Evolutionary conservation across 345 rosid genomes (phyloP).

Genomic region (Angophora floribunda): DNA sequence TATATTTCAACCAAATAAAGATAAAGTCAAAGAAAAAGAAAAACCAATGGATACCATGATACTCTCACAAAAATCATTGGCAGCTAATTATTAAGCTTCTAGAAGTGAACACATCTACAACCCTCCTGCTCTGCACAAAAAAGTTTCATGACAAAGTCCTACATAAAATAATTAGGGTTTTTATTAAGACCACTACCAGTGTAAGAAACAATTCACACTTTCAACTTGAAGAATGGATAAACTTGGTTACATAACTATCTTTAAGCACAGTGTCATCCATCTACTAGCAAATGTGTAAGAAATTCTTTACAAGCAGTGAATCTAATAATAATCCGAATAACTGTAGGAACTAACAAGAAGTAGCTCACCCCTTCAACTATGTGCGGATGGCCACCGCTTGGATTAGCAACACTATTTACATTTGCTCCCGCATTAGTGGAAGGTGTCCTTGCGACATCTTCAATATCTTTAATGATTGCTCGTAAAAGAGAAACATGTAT

Average conservation of each 20-base stretch:
- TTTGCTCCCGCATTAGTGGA: slow-evolving; percentile 49
- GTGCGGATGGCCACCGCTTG: slow-evolving; percentile 83
- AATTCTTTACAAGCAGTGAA: background rate
- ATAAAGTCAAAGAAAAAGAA: background rate
- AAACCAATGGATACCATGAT: background rate
- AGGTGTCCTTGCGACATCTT: slow-evolving; percentile 61
- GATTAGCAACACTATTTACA: slow-evolving; percentile 55
- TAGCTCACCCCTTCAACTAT: slow-evolving; percentile 80
- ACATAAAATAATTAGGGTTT: background rate
- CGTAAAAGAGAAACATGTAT: slow-evolving; percentile 65
- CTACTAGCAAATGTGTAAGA: background rate
- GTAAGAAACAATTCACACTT: background rate
- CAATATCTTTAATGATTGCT: slow-evolving; percentile 75
- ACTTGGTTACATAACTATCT: background rate
- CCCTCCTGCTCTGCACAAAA: background rate
- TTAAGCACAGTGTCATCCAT: background rate
- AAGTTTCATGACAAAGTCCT: background rate
- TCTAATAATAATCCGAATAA: background rate
- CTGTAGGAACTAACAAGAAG: background rate
- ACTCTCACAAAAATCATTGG: background rate
- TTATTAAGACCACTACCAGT: background rate
- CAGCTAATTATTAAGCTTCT: background rate
- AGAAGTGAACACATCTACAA: background rate
- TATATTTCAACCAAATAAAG: background rate
- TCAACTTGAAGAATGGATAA: background rate